phyloP scores from a whole-genome alignment of 2,329 filamentous ascomycete genomes.

The Trichophyton rubrum region DNA sequence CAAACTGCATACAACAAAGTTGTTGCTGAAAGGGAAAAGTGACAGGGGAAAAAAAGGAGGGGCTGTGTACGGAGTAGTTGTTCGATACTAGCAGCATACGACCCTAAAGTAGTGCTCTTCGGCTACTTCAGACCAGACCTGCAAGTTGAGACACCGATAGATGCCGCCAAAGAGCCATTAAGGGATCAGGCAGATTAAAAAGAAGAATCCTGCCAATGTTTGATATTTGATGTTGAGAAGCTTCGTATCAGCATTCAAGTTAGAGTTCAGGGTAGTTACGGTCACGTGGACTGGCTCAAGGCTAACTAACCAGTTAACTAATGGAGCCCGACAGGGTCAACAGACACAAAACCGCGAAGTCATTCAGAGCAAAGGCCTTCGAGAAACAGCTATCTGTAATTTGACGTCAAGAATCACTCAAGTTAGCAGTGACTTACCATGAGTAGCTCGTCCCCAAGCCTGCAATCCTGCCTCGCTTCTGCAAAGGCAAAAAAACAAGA shows the following conservation, averaged over 20 bases:
- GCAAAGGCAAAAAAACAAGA: slow-evolving; percentile 44
- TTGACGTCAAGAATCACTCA: not conserved
- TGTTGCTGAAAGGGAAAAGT: not conserved
- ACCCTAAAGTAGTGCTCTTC: not conserved
- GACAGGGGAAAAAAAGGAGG: not conserved
- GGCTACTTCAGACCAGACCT: not conserved
- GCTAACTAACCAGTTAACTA: not conserved
- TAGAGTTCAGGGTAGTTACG: not conserved
- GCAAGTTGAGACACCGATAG: not conserved
- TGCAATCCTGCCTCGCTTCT: slow-evolving; percentile 42
- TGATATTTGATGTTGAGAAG: not conserved
- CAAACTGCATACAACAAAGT: not conserved
- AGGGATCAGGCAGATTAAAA: not conserved
- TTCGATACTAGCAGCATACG: not conserved
- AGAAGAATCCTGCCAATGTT: not conserved
- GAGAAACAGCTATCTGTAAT: no score
- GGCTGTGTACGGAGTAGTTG: not conserved
- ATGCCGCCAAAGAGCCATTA: not conserved
- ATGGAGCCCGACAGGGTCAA: no score
- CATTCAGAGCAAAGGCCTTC: not conserved
- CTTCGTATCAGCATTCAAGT: not conserved
- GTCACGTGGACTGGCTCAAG: no score
- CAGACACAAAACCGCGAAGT: not conserved
- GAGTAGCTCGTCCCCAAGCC: slow-evolving; percentile 38
- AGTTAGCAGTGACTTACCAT: slow-evolving; percentile 1